Evolutionary conservation across 306 rosid genomes (phyloP).

Genomic region (Fragaria vesca): DNA sequence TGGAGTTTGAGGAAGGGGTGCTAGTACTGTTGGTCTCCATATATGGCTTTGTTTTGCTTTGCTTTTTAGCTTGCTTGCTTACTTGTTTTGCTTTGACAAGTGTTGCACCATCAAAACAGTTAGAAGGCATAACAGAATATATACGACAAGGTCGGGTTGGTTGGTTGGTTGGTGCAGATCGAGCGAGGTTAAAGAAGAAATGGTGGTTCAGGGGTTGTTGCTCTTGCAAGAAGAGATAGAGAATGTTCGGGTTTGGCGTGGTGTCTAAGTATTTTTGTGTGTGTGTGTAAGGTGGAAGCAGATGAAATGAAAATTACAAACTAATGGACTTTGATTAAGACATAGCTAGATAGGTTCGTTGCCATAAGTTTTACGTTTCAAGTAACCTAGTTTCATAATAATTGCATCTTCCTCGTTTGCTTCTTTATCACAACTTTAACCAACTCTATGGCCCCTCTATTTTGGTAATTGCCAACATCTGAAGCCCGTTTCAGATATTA

Average conservation of each 20-base stretch:
- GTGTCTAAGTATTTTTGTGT: slow-evolving; percentile 28
- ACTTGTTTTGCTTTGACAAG: background rate
- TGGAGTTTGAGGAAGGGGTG: slow-evolving; percentile 13
- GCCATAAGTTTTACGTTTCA: slow-evolving; percentile 12
- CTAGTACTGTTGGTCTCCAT: slow-evolving; percentile 30
- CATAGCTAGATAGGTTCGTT: slow-evolving; percentile 2
- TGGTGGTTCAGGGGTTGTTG: slow-evolving; percentile 7
- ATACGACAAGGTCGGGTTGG: background rate
- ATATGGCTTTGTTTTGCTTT: no score
- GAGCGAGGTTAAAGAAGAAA: background rate
- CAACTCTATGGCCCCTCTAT: slow-evolving; percentile 42
- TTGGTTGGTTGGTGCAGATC: slow-evolving; percentile 10
- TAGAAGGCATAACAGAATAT: slow-evolving; percentile 25
- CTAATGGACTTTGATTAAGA: slow-evolving; percentile 5
- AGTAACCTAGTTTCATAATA: slow-evolving; percentile 22
- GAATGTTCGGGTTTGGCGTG: slow-evolving; percentile 39
- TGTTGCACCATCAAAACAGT: slow-evolving; percentile 29
- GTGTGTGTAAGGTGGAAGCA: slow-evolving; percentile 22
- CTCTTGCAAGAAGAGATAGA: background rate
- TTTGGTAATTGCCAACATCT: slow-evolving; percentile 29
- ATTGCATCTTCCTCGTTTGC: slow-evolving; percentile 33
- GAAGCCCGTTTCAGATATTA: background rate
- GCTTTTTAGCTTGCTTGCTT: background rate
- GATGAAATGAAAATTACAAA: slow-evolving; percentile 11
- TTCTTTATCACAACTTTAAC: slow-evolving; percentile 60